A percentile compares a stretch with the other conserved stretches of the same genome.
Evolutionary conservation across 352 stramenopile species (phyloP).

Genomic region (Thraustotheca clavata): DNA sequence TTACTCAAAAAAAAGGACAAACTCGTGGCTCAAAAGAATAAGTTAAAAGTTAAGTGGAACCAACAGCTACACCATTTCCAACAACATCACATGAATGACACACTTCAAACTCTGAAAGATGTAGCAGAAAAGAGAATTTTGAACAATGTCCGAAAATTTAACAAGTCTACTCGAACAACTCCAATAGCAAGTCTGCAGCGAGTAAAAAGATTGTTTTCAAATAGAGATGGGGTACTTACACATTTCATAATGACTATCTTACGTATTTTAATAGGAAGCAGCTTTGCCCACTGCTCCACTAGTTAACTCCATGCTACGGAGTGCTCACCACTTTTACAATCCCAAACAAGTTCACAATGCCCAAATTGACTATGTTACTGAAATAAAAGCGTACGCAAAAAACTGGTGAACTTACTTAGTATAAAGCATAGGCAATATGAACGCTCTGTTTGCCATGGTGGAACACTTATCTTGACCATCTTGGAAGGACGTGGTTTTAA

Average conservation of each 20-base stretch:
- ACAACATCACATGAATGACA: conserved; percentile 16
- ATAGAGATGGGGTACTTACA: neutral
- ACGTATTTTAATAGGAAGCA: neutral
- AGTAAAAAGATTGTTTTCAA: conserved; percentile 14
- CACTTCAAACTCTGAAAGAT: neutral
- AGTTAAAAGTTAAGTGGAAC: conserved; percentile 18
- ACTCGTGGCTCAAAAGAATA: conserved; percentile 16
- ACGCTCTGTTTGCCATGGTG: conserved; percentile 3
- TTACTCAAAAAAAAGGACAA: conserved; percentile 19
- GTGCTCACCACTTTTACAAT: neutral
- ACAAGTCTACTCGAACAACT: neutral
- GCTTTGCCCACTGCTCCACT: neutral
- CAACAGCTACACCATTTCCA: conserved; percentile 16
- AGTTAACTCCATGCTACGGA: neutral
- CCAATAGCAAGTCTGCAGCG: conserved; percentile 4
- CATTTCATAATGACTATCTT: neutral
- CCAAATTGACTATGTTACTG: conserved; percentile 1
- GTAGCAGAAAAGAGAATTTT: conserved; percentile 4
- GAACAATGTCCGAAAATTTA: neutral
- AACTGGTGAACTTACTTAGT: too few relatives aligned
- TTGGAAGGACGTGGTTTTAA: neutral
- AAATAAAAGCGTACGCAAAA: conserved; percentile 19
- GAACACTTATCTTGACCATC: neutral
- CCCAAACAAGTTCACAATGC: neutral
- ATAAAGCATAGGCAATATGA: conserved; percentile 13